Percentiles rank a stretch among this genome's conserved stretches.
Conservation (phyloP, 2,329 filamentous ascomycete genomes). For the Sclerotinia nivalis region DNA sequence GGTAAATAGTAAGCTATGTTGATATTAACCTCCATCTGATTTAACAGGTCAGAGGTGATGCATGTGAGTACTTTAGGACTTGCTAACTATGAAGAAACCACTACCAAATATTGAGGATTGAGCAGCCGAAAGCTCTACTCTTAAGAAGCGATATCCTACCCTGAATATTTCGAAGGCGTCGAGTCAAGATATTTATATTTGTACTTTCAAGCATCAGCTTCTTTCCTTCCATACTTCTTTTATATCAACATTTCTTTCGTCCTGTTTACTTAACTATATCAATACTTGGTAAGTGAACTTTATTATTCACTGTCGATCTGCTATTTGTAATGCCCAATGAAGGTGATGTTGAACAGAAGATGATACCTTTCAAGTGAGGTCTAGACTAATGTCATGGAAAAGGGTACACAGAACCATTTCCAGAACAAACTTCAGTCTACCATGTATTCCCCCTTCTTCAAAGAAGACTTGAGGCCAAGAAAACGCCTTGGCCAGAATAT, state of each 20-base stretch:
- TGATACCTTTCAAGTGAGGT: constrained; percentile 13
- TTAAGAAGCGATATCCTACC: constrained; percentile 7
- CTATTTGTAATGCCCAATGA: neutral
- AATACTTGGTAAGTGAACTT: constrained; percentile 7
- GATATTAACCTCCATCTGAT: neutral
- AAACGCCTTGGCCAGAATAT: neutral
- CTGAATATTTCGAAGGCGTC: neutral
- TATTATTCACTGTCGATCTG: neutral
- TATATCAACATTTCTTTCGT: neutral
- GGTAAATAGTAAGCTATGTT: neutral
- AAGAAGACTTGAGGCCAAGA: neutral
- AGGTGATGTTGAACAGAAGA: neutral
- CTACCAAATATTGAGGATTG: neutral
- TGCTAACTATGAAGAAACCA: neutral
- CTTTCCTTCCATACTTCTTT: neutral
- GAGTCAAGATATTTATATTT: neutral
- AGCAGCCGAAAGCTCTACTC: neutral
- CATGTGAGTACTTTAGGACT: neutral
- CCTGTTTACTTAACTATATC: neutral
- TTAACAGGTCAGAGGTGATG: neutral
- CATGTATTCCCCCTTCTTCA: constrained; percentile 10
- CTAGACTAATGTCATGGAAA: constrained; percentile 20
- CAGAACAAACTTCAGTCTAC: constrained; percentile 1
- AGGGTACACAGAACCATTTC: constrained; percentile 19
- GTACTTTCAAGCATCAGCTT: neutral